Evolutionary conservation across 768 basidiomycete genomes (phyloP), one percentile per base, ranked within the genome.

Genomic region (Agaricus sinodeliciosus): DNA sequence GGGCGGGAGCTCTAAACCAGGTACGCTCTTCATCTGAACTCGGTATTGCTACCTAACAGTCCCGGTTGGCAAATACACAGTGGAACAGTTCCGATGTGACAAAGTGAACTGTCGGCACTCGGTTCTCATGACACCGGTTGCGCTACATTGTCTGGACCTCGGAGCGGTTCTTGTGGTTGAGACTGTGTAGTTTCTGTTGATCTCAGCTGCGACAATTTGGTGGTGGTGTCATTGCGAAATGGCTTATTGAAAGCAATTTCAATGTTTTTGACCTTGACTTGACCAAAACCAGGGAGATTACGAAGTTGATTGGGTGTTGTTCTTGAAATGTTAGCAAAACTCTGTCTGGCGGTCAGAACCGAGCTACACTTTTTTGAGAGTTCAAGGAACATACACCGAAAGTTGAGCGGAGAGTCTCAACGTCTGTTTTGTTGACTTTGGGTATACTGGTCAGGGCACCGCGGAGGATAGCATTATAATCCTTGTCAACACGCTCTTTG

Each of bases 341-440:
- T 94, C 94, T 9, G 37, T 34, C 25, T 22, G 34, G 55, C 48
- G 43, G 25, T 43, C 8, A 48, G 35, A 47, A 45, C 44, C n/a
- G 57, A 42, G 37, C 48, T 35, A 27, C 18, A 31, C 11, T 31
- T 7, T 11, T 8, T 31, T 40, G 18, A 43, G 44, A 5, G 18
- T n/a, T 9, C 18, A 2, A 9, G 11, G 22, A 27, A 75, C 85
- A 53, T 71, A 97, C 95, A 34, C 94, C 94, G 59, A 94, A 85
- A n/a, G 91, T 87, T 2, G 86, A 85, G 18, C 90, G 81, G 39
- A 99, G 73, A 3, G 95, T 98, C 68, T 91, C 84, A 1, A 94
- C 92, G 61, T 99, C 96, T 3, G 95, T 98, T 74, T 95, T 96
- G 70, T 98, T 98, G 57, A 99, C 91, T 59, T 90, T 92, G 63